phyloP scores from a whole-genome alignment of 2,329 filamentous ascomycete species.

The Colletotrichum sp. region DNA sequence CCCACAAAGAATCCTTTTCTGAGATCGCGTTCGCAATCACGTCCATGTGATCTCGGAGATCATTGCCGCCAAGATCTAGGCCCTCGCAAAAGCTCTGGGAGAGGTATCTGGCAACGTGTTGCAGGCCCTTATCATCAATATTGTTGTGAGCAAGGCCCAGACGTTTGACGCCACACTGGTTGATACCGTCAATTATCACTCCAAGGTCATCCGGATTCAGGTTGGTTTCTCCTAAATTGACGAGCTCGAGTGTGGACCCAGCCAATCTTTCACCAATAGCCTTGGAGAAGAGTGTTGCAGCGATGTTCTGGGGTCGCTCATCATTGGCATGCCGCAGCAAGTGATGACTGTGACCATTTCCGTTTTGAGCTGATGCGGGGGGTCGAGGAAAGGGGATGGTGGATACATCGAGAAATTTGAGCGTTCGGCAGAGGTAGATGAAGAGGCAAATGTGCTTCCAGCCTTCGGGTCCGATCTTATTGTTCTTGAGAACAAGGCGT shows the following conservation, averaged over 20 bases:
- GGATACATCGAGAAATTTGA: conserved; percentile 87
- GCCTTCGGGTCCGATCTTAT: conserved; percentile 84
- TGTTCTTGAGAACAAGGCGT: conserved; percentile 87
- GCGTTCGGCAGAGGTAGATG: conserved; percentile 84
- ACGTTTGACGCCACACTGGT: conserved; percentile 76
- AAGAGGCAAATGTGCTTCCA: conserved; percentile 94
- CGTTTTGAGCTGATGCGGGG: conserved; percentile 20
- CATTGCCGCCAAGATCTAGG: conserved; percentile 87
- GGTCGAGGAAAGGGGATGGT: conserved; percentile 75
- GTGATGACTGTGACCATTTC: conserved; percentile 29
- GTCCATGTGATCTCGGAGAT: conserved; percentile 63
- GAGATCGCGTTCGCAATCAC: conserved; percentile 57
- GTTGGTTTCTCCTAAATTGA: conserved; percentile 82
- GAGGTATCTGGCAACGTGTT: conserved; percentile 79
- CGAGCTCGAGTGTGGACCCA: conserved; percentile 77
- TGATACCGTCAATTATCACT: conserved; percentile 81
- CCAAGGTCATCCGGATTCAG: conserved; percentile 74
- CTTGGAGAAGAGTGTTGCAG: conserved; percentile 64
- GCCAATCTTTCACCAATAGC: conserved; percentile 79
- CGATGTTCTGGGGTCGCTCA: conserved; percentile 40
- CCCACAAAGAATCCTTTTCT: conserved; percentile 69
- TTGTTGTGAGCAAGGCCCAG: conserved; percentile 85
- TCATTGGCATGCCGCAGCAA: conserved; percentile 32
- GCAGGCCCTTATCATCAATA: conserved; percentile 74
- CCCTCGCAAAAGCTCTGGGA: conserved; percentile 81